phyloP scores from a whole-genome alignment of 495 filamentous ascomycete genomes.

The Penicillium odoratum region DNA sequence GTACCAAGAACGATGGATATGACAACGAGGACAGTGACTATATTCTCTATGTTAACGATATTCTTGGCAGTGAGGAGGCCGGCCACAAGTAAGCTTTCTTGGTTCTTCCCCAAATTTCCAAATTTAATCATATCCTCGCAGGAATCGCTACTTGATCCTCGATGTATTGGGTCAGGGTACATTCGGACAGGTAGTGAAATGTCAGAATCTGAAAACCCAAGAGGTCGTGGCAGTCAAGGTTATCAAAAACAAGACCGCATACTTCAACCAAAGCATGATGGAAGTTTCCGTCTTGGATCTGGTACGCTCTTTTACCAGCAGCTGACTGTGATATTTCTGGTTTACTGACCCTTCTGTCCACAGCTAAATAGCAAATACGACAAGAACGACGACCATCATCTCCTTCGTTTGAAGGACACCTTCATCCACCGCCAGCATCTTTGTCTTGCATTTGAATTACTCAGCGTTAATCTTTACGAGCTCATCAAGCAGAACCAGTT shows the following conservation, averaged over 20 bases:
- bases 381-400: conserved; percentile 98
- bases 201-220: conserved; percentile 96
- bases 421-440: conserved; percentile 98
- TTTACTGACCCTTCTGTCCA: conserved; percentile 25
- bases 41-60: conserved; percentile 99
- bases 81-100: conserved; percentile 77
- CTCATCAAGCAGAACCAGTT: conserved; percentile 99
- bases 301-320: conserved; percentile 51
- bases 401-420: conserved; percentile 93
- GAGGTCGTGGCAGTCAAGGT: conserved; percentile 99
- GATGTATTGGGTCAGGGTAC: conserved; percentile 98
- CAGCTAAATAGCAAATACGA: conserved; percentile 97
- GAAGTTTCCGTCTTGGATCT: conserved; percentile 97
- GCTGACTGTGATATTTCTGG: background rate
- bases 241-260: conserved; percentile 98
- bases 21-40: conserved; percentile 99
- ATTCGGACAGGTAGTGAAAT: conserved; percentile 99
- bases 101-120: background rate
- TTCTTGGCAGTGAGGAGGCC: conserved; percentile 94
- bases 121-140: conserved; percentile 30
- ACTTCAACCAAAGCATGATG: conserved; percentile 99
- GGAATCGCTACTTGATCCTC: conserved; percentile 96
- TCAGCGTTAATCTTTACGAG: conserved; percentile 98
- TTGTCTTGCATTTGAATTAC: conserved; percentile 93
- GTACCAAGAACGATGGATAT: conserved; percentile 97